Evolutionary conservation across 139 green algal genomes (phyloP).

Genomic region (Pseudopediastrum boryanum): DNA sequence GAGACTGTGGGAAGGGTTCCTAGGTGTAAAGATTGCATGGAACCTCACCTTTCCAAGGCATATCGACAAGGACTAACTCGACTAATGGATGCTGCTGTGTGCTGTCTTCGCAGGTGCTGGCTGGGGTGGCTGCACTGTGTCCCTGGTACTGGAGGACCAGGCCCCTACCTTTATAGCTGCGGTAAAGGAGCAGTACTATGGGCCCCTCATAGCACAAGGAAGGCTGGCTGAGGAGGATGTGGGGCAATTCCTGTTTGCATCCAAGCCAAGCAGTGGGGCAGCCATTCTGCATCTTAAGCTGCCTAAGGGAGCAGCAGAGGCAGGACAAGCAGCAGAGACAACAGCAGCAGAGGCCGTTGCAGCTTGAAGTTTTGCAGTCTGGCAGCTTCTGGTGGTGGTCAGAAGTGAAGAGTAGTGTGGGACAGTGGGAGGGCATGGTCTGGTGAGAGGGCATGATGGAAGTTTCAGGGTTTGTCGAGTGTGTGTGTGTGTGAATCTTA

Average conservation of each 20-base stretch:
- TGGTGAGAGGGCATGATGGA: too few relatives aligned
- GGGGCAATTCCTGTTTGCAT: constrained; percentile 49
- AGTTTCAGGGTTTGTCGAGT: too few relatives aligned
- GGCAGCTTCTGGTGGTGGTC: too few relatives aligned
- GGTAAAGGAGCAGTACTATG: constrained; percentile 55
- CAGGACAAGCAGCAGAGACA: not conserved
- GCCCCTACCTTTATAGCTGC: constrained; percentile 65
- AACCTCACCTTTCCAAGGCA: too few relatives aligned
- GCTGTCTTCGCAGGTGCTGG: constrained; percentile 69
- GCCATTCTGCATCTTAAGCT: constrained; percentile 43
- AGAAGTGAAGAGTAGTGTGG: too few relatives aligned
- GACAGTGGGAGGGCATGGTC: too few relatives aligned
- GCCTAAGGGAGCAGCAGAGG: constrained; percentile 3
- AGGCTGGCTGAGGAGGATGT: constrained; percentile 29
- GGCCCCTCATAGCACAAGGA: constrained; percentile 16
- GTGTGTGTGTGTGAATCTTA: too few relatives aligned
- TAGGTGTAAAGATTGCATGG: too few relatives aligned
- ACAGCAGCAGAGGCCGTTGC: not conserved
- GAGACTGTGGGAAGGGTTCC: too few relatives aligned
- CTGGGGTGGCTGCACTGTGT: constrained; percentile 95
- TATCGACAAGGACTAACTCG: too few relatives aligned
- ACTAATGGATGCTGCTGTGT: too few relatives aligned
- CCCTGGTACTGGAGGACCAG: constrained; percentile 68
- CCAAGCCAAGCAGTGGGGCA: constrained; percentile 44
- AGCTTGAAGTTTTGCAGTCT: constrained; percentile 12